Conservation (phyloP, 208 protist genomes). For the Ichthyophonus hoferi region DNA sequence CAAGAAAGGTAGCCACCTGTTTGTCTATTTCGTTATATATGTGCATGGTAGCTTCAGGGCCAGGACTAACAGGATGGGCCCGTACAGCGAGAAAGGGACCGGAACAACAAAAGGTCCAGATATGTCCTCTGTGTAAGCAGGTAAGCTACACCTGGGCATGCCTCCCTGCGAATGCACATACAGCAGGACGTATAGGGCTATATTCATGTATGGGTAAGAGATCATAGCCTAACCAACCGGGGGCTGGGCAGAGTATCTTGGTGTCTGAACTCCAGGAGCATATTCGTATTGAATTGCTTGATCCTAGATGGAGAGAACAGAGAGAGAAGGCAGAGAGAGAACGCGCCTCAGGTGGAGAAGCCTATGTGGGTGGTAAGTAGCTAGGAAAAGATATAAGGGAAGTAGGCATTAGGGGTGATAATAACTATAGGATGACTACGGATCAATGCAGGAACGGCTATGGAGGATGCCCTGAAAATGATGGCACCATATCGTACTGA, state of each 20-base stretch:
- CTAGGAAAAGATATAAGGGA: neutral
- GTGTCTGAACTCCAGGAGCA: neutral
- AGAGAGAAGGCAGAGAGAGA: neutral
- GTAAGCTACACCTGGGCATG: no score
- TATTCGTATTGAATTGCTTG: conserved; percentile 40
- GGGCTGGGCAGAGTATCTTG: neutral
- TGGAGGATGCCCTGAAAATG: neutral
- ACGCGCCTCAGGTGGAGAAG: neutral
- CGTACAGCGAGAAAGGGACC: neutral
- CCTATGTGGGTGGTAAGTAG: neutral
- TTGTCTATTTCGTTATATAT: neutral
- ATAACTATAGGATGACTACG: neutral
- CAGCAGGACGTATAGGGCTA: no score
- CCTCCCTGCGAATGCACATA: no score
- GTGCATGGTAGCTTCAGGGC: neutral
- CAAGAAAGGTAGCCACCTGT: neutral
- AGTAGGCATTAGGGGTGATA: neutral
- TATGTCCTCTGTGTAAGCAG: neutral
- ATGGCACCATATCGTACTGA: conserved; percentile 17
- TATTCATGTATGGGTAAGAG: no score
- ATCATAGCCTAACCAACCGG: neutral
- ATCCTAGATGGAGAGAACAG: conserved; percentile 43
- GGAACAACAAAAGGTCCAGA: neutral
- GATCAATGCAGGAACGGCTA: neutral
- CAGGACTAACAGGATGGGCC: neutral